These are phyloP conservation scores for Phaeotremella fagi DNA, from an alignment of 768 basidiomycete genomes.

Conservation along the genomic window DNA sequence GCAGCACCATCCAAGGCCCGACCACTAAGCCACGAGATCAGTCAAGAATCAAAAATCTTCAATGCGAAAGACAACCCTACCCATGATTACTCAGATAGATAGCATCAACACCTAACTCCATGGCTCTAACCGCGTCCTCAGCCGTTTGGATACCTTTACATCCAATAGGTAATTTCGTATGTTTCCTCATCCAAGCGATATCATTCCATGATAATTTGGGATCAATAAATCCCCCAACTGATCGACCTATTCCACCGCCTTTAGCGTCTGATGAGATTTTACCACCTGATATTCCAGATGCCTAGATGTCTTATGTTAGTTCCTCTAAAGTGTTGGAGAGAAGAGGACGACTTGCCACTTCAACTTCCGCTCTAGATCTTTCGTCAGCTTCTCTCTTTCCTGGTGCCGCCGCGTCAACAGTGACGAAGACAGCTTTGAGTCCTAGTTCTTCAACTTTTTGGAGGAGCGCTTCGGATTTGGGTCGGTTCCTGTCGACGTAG, in stretches of 20 bases:
- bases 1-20: conserved; percentile 34
- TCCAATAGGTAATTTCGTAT: conserved; percentile 52
- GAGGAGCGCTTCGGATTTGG: conserved; percentile 46
- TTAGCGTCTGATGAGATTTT: conserved; percentile 44
- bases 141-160: conserved; percentile 53
- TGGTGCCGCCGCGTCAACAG: conserved; percentile 47
- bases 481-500: conserved; percentile 38
- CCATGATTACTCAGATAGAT: conserved; percentile 90
- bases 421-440: conserved; percentile 47
- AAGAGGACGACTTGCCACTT: conserved; percentile 29
- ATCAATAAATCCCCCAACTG: conserved; percentile 47
- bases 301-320: conserved; percentile 10
- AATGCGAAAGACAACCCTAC: conserved; percentile 4
- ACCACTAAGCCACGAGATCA: conserved; percentile 8
- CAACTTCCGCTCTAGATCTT: conserved; percentile 43
- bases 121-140: conserved; percentile 80
- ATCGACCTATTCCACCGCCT: conserved; percentile 48
- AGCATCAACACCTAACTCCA: conserved; percentile 76
- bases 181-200: conserved; percentile 55
- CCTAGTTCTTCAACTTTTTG: conserved; percentile 39
- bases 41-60: too few relatives aligned
- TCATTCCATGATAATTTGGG: conserved; percentile 47
- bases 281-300: conserved; percentile 46
- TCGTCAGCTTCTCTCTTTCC: conserved; percentile 49
- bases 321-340: neutral